These are phyloP conservation scores for Fusarium miscanthi DNA, from an alignment of 2,329 filamentous ascomycete genomes.

Conservation along the genomic window DNA sequence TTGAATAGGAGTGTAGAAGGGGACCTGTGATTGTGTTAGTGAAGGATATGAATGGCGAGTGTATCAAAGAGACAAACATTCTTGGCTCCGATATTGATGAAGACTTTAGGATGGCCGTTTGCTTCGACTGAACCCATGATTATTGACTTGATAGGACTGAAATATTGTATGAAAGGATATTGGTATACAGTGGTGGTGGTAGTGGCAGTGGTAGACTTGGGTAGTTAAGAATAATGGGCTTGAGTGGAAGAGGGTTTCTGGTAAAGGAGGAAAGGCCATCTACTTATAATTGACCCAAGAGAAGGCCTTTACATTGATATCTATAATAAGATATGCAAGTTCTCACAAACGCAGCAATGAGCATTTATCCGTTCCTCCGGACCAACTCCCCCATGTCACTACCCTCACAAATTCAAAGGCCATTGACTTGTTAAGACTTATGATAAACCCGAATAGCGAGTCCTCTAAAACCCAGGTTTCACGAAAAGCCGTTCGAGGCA, in stretches of 20 bases:
- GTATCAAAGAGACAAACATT: conserved; percentile 9
- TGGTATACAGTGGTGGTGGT: not conserved
- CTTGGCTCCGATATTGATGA: conserved; percentile 38
- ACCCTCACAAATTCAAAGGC: too few relatives aligned
- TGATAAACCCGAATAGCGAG: not conserved
- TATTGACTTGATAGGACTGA: not conserved
- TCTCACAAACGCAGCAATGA: not conserved
- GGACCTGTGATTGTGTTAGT: conserved; percentile 13
- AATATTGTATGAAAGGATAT: not conserved
- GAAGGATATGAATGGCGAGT: not conserved
- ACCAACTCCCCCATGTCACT: not conserved
- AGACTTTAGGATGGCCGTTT: conserved; percentile 10
- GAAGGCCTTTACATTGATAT: not conserved
- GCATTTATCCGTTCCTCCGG: not conserved
- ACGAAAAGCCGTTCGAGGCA: not conserved
- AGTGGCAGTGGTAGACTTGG: not conserved
- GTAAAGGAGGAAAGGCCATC: not conserved
- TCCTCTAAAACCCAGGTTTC: not conserved
- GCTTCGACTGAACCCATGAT: conserved; percentile 3
- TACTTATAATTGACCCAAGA: conserved; percentile 6
- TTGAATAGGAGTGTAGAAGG: conserved; percentile 43
- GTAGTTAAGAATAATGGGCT: not conserved
- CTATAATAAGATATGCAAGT: not conserved
- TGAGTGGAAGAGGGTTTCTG: not conserved
- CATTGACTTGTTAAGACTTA: not conserved